These are phyloP conservation scores for Jasminum sambac DNA, from an alignment of 257 asterid species.

Conservation along the genomic window DNA sequence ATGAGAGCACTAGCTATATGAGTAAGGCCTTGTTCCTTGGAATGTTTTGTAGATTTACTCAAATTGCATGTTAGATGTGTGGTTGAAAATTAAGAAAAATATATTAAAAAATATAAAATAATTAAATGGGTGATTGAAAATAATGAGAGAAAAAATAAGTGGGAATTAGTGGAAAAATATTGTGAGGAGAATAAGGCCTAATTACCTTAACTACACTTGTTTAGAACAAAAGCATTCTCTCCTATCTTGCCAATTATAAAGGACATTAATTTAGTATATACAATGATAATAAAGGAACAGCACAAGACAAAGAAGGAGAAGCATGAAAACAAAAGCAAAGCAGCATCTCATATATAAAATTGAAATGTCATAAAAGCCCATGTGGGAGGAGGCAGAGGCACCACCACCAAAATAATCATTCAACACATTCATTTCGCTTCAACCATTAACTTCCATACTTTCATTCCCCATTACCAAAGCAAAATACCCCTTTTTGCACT, in stretches of 20 bases:
- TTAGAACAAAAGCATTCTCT: background rate
- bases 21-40: too few relatives aligned
- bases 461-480: constrained; percentile 41
- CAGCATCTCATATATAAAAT: constrained; percentile 26
- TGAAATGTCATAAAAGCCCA: constrained; percentile 37
- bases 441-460: constrained; percentile 28
- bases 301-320: constrained; percentile 45
- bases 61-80: too few relatives aligned
- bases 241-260: constrained; percentile 19
- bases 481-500: constrained; percentile 20
- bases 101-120: too few relatives aligned
- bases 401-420: constrained; percentile 56
- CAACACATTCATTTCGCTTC: constrained; percentile 35
- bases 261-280: too few relatives aligned
- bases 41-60: too few relatives aligned
- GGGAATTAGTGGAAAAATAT: too few relatives aligned
- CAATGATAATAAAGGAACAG: constrained; percentile 32
- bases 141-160: too few relatives aligned
- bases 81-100: too few relatives aligned
- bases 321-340: constrained; percentile 47
- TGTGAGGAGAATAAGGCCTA: too few relatives aligned
- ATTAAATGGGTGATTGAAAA: too few relatives aligned
- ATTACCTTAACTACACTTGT: constrained; percentile 20
- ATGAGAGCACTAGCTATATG: too few relatives aligned
- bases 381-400: constrained; percentile 33